Evolutionary conservation across 495 filamentous ascomycete species (phyloP), one percentile per base, ranked within the genome.

Genomic region (Trichoderma erinaceum): DNA sequence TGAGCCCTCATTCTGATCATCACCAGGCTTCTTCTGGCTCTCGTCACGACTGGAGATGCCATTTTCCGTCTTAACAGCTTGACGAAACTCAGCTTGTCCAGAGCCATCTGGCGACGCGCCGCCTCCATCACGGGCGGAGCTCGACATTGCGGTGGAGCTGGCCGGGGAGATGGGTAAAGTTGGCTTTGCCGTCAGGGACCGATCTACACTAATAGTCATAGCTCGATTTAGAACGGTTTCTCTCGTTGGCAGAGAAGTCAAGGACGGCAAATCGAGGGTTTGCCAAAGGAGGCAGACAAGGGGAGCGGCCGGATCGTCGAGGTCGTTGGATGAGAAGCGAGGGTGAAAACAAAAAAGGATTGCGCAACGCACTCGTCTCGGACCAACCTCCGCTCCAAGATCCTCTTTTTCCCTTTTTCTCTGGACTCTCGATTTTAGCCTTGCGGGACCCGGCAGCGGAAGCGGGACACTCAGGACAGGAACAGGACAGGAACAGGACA

Each of bases 1-100:
- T 13, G 83, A 85, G 68, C 82, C 78, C 1, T 71, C 80, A 46
- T 77, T 75, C 48, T 78, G 78, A 18, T 72, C 75, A 65, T 77
- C 78, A 58, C 73, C 77, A 44, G 78, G 76, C 13, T 72, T 74
- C 48, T 71, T 75, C 25, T 78, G 76, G 69, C 64, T 71, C n/a
- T 74, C 70, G 69, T 81, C 77, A 58, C 76, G 75, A 64, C 4
- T 81, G 76, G 66, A 76, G 74, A 56, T 78, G 11, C 75, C 74
- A 11, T 75, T 41, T 66, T 66, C 66, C 56, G 70, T 81, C 75
- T 74, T 82, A 77, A 70, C 80, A 78, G 63, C 76, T 74, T 23
- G 80, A 78, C 63, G 79, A 79, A 68, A 79, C 84, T 68, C 81
- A 74, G n/a, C 73, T 79, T 66, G 81, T 77, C 15, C 82, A 78